These are phyloP conservation scores for Batkoa obscura DNA, from an alignment of 371 early-diverging fungal genomes.

Conservation along the genomic window DNA sequence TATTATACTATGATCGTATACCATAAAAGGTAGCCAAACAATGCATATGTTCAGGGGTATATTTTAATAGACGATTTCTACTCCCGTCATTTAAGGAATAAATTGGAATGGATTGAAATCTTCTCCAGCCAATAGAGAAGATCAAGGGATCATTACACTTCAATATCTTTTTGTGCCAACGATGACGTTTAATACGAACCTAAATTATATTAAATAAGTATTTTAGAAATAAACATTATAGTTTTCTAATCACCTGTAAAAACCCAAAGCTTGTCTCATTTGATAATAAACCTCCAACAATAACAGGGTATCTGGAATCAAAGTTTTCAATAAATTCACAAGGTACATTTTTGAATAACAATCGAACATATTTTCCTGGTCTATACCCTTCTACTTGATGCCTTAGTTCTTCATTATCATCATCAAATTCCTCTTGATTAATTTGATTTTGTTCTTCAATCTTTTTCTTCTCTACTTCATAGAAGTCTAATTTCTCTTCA, in stretches of 20 bases:
- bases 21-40: slow-evolving; percentile 89
- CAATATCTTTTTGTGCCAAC: slow-evolving; percentile 90
- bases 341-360: slow-evolving; percentile 73
- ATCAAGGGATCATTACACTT: slow-evolving; percentile 96
- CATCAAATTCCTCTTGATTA: slow-evolving; percentile 72
- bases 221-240: neutral
- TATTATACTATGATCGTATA: slow-evolving; percentile 28
- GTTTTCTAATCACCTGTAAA: slow-evolving; percentile 35
- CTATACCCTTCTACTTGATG: slow-evolving; percentile 67
- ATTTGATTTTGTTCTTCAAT: slow-evolving; percentile 57
- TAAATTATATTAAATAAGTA: slow-evolving; percentile 14
- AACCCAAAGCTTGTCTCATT: slow-evolving; percentile 83
- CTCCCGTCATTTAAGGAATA: slow-evolving; percentile 87
- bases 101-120: slow-evolving; percentile 91
- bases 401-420: slow-evolving; percentile 51
- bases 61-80: slow-evolving; percentile 94
- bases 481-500: slow-evolving; percentile 56
- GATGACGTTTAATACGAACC: slow-evolving; percentile 93
- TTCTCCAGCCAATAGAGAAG: slow-evolving; percentile 96
- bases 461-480: slow-evolving; percentile 72
- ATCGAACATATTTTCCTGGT: slow-evolving; percentile 84
- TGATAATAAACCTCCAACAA: slow-evolving; percentile 76
- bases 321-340: slow-evolving; percentile 85
- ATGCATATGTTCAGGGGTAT: slow-evolving; percentile 98
- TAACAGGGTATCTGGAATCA: slow-evolving; percentile 66